Conservation (phyloP, 139 green algal species). For the Yamagishiella unicocca region DNA sequence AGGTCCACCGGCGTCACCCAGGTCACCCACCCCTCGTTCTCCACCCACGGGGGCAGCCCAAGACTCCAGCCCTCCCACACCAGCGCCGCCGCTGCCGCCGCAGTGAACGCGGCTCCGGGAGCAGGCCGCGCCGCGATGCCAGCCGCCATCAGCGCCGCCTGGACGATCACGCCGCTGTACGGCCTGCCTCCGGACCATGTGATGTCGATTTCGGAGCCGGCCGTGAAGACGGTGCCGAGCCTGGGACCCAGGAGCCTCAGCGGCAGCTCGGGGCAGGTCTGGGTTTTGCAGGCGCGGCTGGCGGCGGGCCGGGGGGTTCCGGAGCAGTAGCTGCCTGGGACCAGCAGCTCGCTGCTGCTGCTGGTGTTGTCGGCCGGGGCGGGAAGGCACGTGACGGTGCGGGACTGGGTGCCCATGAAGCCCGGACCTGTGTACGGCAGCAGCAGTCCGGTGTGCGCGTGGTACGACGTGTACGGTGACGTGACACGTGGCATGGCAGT, state of each 20-base stretch:
- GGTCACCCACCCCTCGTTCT: background rate
- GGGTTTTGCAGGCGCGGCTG: background rate
- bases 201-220: background rate
- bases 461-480: no score
- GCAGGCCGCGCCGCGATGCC: background rate
- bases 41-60: background rate
- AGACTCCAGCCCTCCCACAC: background rate
- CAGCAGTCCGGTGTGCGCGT: no score
- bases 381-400: background rate
- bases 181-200: background rate
- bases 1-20: background rate
- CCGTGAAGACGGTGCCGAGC: background rate
- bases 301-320: background rate
- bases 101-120: background rate
- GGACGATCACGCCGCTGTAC: background rate
- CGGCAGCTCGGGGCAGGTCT: background rate
- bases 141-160: background rate
- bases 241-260: background rate
- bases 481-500: no score
- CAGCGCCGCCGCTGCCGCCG: background rate
- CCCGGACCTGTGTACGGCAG: no score
- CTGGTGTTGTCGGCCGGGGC: background rate
- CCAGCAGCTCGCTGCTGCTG: background rate
- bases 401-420: background rate
- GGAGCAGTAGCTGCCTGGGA: slow-evolving; percentile 1